Conservation (phyloP, 306 rosid species). For the Lathyrus tuberosus region DNA sequence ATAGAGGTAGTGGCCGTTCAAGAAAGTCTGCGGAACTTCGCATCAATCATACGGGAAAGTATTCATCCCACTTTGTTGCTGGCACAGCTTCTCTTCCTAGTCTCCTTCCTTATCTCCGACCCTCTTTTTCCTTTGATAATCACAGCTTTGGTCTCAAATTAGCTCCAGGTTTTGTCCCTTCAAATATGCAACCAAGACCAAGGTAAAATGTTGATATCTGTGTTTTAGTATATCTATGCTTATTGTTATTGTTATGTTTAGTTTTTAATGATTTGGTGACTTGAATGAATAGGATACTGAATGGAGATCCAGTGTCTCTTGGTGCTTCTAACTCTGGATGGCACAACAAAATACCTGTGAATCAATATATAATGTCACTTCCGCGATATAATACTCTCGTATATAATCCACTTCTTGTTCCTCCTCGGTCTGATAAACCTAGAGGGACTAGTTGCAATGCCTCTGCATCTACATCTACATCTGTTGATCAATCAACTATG, state of each 20-base stretch:
- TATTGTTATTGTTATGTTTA: conserved; percentile 5
- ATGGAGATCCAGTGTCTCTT: conserved; percentile 52
- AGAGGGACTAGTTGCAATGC: conserved; percentile 54
- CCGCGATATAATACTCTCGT: conserved; percentile 41
- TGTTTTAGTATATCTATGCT: neutral
- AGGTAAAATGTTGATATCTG: conserved; percentile 47
- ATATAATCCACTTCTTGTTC: conserved; percentile 46
- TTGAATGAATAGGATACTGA: conserved; percentile 54
- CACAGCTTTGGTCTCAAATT: conserved; percentile 39
- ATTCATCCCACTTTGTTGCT: conserved; percentile 48
- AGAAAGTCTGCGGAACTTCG: conserved; percentile 89
- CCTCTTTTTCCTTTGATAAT: conserved; percentile 43
- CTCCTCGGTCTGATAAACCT: conserved; percentile 48
- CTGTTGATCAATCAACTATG: conserved; percentile 69
- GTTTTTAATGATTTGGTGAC: conserved; percentile 29
- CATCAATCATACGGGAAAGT: conserved; percentile 15
- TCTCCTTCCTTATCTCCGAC: conserved; percentile 44
- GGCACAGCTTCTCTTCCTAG: conserved; percentile 35
- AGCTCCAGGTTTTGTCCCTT: conserved; percentile 32
- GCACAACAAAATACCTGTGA: conserved; percentile 59
- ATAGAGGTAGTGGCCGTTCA: conserved; percentile 97
- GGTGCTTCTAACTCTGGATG: conserved; percentile 55
- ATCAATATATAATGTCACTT: conserved; percentile 53
- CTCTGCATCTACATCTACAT: too few species aligned
- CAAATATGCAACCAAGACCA: conserved; percentile 47